Conservation (phyloP, 148 eudicot species). For the Amaranthus hypochondriacus region DNA sequence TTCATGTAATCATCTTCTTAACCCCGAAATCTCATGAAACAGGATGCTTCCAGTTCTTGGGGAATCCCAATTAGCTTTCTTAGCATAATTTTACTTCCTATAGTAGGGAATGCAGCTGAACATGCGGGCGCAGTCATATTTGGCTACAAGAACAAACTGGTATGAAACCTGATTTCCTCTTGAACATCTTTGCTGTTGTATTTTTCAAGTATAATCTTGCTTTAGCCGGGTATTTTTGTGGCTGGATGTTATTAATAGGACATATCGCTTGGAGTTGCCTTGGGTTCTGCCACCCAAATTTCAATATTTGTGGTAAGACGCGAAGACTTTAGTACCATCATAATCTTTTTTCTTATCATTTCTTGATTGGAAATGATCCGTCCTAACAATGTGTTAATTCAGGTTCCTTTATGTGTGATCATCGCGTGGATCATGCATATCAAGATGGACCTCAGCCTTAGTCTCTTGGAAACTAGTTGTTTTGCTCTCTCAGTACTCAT, state of each 20-base stretch:
- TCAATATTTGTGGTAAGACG: conserved; percentile 68
- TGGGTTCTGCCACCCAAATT: conserved; percentile 83
- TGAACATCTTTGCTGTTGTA: background rate
- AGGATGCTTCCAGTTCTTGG: conserved; percentile 77
- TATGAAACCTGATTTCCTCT: conserved; percentile 16
- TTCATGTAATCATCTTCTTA: background rate
- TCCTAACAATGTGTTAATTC: conserved; percentile 1
- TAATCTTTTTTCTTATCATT: background rate
- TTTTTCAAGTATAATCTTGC: background rate
- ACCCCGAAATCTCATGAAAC: background rate
- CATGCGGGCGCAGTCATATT: conserved; percentile 83
- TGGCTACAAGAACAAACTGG: conserved; percentile 73
- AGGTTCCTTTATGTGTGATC: conserved; percentile 71
- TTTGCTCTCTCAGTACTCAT: conserved; percentile 46
- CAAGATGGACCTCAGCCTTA: conserved; percentile 65
- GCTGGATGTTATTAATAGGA: conserved; percentile 44
- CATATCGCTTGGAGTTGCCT: conserved; percentile 67
- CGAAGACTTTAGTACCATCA: background rate
- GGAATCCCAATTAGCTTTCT: conserved; percentile 66
- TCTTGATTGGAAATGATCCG: background rate
- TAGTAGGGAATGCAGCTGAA: conserved; percentile 89
- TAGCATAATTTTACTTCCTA: conserved; percentile 69
- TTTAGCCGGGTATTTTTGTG: background rate
- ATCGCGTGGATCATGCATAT: conserved; percentile 64
- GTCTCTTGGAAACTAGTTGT: conserved; percentile 55